Percentiles rank a stretch among this genome's conserved stretches.
These are phyloP conservation scores for Cladophialophora immunda DNA, from an alignment of 2,329 filamentous ascomycete species.

Conservation along the genomic window DNA sequence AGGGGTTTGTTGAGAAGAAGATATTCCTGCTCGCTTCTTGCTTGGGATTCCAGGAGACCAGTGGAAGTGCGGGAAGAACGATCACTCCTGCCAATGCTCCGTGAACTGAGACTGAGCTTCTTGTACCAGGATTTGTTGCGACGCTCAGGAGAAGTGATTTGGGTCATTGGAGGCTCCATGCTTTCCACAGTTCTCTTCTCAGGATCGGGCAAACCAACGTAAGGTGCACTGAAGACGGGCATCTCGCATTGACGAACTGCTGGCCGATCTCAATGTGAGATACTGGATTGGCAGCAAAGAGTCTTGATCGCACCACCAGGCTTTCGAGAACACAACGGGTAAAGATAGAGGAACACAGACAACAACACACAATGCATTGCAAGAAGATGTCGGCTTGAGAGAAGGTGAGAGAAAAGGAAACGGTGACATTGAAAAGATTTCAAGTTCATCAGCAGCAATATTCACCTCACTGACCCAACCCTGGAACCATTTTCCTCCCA, in stretches of 20 bases:
- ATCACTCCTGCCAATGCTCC: background rate
- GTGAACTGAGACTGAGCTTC: conserved; percentile 21
- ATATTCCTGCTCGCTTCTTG: conserved; percentile 22
- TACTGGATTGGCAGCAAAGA: background rate
- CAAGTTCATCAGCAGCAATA: conserved; percentile 7
- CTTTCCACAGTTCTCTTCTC: conserved; percentile 15
- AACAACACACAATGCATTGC: background rate
- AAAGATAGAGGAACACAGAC: conserved; percentile 7
- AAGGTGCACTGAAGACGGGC: conserved; percentile 9
- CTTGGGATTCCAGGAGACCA: background rate
- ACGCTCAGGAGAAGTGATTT: conserved; percentile 10
- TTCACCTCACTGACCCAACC: conserved; percentile 15
- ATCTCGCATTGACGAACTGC: conserved; percentile 3
- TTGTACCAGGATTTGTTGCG: conserved; percentile 20
- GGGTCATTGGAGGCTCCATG: conserved; percentile 4
- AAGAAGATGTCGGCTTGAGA: background rate
- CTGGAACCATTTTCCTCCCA: conserved; percentile 9
- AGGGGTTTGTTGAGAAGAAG: conserved; percentile 36
- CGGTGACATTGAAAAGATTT: conserved; percentile 13
- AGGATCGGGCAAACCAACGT: conserved; percentile 15
- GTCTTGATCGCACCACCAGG: background rate
- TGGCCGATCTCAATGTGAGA: background rate
- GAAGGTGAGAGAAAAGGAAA: conserved; percentile 1
- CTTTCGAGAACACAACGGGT: background rate
- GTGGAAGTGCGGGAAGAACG: conserved; percentile 9